A percentile compares a stretch with the other conserved stretches of the same genome.
These are phyloP conservation scores for Tolypocladium guangdongense DNA, from an alignment of 2,329 filamentous ascomycete species.

Conservation along the genomic window DNA sequence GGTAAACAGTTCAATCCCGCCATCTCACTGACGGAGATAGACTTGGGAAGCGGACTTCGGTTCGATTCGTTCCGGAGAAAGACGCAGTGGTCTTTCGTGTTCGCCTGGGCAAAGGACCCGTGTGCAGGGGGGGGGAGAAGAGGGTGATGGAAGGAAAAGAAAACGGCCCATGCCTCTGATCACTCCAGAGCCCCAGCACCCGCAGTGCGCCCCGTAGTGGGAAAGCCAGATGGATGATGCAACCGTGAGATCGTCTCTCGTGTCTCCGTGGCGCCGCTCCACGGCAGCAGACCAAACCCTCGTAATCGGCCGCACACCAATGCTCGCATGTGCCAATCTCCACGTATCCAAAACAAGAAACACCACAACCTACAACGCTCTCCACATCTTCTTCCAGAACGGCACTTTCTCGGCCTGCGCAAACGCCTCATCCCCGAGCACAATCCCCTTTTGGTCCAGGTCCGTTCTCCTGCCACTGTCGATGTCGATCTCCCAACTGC, in stretches of 20 bases:
- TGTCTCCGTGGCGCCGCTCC: background rate
- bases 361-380: constrained; percentile 23
- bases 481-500: constrained; percentile 42
- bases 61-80: background rate
- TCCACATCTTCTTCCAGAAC: constrained; percentile 33
- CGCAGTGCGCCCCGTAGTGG: background rate
- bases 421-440: constrained; percentile 16
- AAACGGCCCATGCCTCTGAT: background rate
- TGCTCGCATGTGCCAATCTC: background rate
- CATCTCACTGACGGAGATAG: background rate
- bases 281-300: background rate
- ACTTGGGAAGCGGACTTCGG: background rate
- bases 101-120: background rate
- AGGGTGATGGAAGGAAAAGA: background rate
- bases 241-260: background rate
- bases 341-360: background rate
- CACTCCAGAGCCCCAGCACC: background rate
- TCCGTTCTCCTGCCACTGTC: constrained; percentile 44
- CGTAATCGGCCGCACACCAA: background rate
- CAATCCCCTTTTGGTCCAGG: constrained; percentile 31
- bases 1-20: too few relatives aligned
- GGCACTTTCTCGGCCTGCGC: constrained; percentile 17
- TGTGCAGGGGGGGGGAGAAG: background rate
- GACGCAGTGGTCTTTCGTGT: background rate
- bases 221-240: background rate